Evolutionary conservation across 2,329 filamentous ascomycete genomes (phyloP).

Genomic region (Paraphaeosphaeria sporulosa): DNA sequence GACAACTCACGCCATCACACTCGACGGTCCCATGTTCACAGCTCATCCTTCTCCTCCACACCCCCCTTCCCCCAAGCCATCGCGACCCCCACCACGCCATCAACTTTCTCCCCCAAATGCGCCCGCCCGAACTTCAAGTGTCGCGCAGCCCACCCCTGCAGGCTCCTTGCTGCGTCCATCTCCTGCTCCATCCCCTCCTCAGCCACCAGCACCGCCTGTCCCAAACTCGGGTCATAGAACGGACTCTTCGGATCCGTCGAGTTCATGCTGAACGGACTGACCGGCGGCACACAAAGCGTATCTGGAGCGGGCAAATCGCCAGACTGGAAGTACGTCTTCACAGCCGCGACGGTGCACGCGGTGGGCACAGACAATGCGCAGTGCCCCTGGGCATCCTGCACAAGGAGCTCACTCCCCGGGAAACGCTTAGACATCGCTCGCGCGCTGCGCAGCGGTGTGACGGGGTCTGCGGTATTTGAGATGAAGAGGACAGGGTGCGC

Average conservation of each 20-base stretch:
- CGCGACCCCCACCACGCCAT: constrained; percentile 2
- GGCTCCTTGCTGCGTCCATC: constrained; percentile 14
- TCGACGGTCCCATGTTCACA: not conserved
- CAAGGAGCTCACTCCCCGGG: constrained; percentile 53
- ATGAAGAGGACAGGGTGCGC: constrained; percentile 65
- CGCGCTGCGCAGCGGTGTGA: constrained; percentile 63
- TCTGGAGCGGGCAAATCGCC: constrained; percentile 54
- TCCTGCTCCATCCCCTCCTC: constrained; percentile 4
- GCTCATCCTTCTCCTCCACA: not conserved
- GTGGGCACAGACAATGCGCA: constrained; percentile 51
- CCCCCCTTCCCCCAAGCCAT: not conserved
- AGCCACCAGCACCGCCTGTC: constrained; percentile 2
- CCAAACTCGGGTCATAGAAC: constrained; percentile 23
- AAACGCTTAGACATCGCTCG: constrained; percentile 51
- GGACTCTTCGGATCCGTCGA: constrained; percentile 25
- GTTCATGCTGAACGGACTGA: constrained; percentile 23
- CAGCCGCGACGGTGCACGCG: constrained; percentile 42
- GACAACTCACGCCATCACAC: not conserved
- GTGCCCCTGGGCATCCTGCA: constrained; percentile 56
- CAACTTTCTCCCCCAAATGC: constrained; percentile 2
- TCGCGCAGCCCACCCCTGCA: constrained; percentile 15
- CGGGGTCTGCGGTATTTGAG: constrained; percentile 65
- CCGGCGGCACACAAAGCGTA: constrained; percentile 49
- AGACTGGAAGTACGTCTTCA: constrained; percentile 51
- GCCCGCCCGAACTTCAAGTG: constrained; percentile 12